Evolutionary conservation across 192 early-diverging fungal species (phyloP).

Genomic region (Coemansia guatemalensis): DNA sequence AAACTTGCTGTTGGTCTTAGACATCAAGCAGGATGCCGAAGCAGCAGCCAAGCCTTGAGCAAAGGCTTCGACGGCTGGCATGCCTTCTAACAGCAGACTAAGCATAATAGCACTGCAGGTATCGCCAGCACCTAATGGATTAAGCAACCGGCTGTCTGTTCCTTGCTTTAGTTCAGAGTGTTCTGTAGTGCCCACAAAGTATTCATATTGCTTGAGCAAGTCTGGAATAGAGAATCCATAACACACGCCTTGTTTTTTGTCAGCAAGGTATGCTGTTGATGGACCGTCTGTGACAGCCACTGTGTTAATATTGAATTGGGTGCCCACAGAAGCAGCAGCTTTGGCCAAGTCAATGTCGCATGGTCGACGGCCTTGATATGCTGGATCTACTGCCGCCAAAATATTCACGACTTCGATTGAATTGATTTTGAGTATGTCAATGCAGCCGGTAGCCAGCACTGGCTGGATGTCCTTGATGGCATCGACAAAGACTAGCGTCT

Average conservation of each 20-base stretch:
- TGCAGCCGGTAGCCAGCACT: constrained; percentile 17
- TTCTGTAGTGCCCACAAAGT: constrained; percentile 7
- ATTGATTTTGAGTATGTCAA: constrained; percentile 39
- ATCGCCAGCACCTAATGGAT: constrained; percentile 48
- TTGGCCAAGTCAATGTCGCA: constrained; percentile 3
- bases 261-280: constrained; percentile 19
- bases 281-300: constrained; percentile 43
- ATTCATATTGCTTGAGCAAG: constrained; percentile 13
- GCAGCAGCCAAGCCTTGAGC: constrained; percentile 48
- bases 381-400: background rate
- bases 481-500: constrained; percentile 35
- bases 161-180: background rate
- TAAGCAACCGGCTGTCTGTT: constrained; percentile 12
- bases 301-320: constrained; percentile 1
- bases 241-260: background rate
- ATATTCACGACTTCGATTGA: constrained; percentile 18
- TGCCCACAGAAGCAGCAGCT: constrained; percentile 8
- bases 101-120: constrained; percentile 44
- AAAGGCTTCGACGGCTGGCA: constrained; percentile 26
- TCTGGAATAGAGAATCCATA: constrained; percentile 26
- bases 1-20: constrained; percentile 39
- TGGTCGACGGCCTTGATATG: background rate
- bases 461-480: constrained; percentile 31
- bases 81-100: constrained; percentile 21
- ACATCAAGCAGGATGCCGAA: constrained; percentile 45